phyloP scores from a whole-genome alignment of 495 filamentous ascomycete genomes.

The Neurospora sp. region DNA sequence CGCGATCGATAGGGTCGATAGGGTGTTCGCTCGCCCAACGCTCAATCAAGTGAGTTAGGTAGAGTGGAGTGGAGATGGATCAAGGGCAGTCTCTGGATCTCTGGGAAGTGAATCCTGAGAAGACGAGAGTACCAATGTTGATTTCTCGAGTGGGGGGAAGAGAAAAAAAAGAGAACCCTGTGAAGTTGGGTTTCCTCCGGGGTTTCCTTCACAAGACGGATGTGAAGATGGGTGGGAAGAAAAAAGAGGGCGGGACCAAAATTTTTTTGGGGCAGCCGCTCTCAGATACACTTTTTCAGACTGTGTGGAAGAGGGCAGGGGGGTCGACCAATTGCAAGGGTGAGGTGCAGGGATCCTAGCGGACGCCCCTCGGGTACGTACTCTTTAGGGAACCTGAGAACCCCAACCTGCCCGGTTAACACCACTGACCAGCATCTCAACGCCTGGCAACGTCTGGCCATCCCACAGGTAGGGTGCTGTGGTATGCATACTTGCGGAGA shows the following conservation, averaged over 20 bases:
- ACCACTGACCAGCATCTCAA: neutral
- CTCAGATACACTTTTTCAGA: slow-evolving; percentile 1
- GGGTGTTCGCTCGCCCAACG: neutral
- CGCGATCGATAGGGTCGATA: neutral
- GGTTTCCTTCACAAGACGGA: slow-evolving; percentile 22
- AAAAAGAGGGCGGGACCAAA: slow-evolving; percentile 26
- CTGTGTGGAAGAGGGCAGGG: neutral
- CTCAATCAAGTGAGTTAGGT: neutral
- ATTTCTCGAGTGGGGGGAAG: slow-evolving; percentile 11
- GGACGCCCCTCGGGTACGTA: neutral
- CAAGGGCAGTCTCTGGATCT: slow-evolving; percentile 19
- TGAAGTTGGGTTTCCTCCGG: slow-evolving; percentile 21
- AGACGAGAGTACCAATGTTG: slow-evolving; percentile 15
- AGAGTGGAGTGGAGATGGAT: slow-evolving; percentile 29
- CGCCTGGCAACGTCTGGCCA: neutral
- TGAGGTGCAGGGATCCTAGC: neutral
- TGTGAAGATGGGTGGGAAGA: slow-evolving; percentile 24
- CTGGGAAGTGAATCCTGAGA: slow-evolving; percentile 22
- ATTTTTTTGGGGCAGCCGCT: slow-evolving; percentile 22
- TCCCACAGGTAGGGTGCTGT: neutral
- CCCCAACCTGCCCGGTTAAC: neutral
- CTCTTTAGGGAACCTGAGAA: neutral
- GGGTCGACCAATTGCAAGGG: neutral
- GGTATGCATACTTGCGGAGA: neutral
- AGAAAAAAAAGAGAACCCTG: slow-evolving; percentile 18